Evolutionary conservation across 1,284 basidiomycete genomes (phyloP).

Genomic region (Papiliotrema fonsecae): DNA sequence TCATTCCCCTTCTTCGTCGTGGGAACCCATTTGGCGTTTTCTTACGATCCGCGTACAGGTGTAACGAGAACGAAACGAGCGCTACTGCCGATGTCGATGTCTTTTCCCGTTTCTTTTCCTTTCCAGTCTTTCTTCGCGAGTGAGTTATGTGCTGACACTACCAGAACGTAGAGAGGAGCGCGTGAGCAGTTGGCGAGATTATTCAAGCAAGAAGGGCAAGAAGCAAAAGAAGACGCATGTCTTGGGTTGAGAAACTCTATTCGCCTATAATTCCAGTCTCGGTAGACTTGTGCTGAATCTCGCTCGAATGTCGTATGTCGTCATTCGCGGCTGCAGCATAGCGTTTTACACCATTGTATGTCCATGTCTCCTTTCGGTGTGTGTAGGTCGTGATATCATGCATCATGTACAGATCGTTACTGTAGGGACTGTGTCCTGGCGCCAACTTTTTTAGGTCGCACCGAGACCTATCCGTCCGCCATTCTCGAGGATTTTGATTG

Average conservation of each 20-base stretch:
- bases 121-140: constrained; percentile 2
- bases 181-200: constrained; percentile 43
- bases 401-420: background rate
- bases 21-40: constrained; percentile 2
- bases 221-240: constrained; percentile 41
- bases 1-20: background rate
- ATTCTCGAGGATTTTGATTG: constrained; percentile 58
- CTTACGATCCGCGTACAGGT: constrained; percentile 9
- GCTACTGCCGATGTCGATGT: background rate
- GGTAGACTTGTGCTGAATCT: too few species aligned
- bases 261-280: too few species aligned
- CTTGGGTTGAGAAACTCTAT: too few species aligned
- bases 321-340: too few species aligned
- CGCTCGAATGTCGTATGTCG: too few species aligned
- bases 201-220: constrained; percentile 32
- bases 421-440: too few species aligned
- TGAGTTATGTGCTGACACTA: constrained; percentile 29
- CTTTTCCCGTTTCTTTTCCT: background rate
- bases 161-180: constrained; percentile 43
- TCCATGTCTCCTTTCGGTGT: background rate
- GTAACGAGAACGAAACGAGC: background rate
- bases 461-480: constrained; percentile 55
- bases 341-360: too few species aligned
- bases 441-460: background rate
- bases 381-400: background rate